Conservation (phyloP, 2,329 filamentous ascomycete genomes). For the Shiraia bambusicola region DNA sequence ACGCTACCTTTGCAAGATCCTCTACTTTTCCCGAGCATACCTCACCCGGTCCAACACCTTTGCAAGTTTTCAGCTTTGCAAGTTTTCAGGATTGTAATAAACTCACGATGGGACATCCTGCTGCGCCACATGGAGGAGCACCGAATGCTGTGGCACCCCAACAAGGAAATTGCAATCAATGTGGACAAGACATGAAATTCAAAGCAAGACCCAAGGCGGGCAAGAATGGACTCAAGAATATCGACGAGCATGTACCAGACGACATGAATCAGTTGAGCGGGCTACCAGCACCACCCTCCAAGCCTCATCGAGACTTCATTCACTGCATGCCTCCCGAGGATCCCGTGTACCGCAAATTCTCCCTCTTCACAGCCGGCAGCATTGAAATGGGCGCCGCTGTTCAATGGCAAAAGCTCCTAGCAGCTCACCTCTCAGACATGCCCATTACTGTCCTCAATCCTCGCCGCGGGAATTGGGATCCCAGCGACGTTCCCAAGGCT, state of each 20-base stretch:
- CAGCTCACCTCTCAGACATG: constrained; percentile 41
- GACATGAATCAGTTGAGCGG: constrained; percentile 18
- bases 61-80: background rate
- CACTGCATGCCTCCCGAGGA: constrained; percentile 18
- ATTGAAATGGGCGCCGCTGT: constrained; percentile 50
- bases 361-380: constrained; percentile 62
- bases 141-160: background rate
- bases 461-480: constrained; percentile 58
- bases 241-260: constrained; percentile 6
- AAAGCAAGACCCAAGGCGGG: too few species aligned
- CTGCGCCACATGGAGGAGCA: background rate
- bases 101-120: background rate
- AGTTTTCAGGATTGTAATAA: background rate
- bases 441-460: constrained; percentile 62
- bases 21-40: constrained; percentile 11
- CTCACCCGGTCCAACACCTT: constrained; percentile 9
- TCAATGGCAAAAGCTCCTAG: constrained; percentile 57
- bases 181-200: too few species aligned
- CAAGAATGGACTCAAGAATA: too few species aligned
- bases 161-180: too few species aligned
- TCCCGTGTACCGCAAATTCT: constrained; percentile 28
- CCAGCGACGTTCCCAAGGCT: constrained; percentile 51
- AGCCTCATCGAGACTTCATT: constrained; percentile 10
- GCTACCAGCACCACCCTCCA: constrained; percentile 3
- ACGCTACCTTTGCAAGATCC: constrained; percentile 9